Evolutionary conservation across 208 protist species (phyloP), one percentile per base, ranked within the genome.

Genomic region (Trypanosoma avium): DNA sequence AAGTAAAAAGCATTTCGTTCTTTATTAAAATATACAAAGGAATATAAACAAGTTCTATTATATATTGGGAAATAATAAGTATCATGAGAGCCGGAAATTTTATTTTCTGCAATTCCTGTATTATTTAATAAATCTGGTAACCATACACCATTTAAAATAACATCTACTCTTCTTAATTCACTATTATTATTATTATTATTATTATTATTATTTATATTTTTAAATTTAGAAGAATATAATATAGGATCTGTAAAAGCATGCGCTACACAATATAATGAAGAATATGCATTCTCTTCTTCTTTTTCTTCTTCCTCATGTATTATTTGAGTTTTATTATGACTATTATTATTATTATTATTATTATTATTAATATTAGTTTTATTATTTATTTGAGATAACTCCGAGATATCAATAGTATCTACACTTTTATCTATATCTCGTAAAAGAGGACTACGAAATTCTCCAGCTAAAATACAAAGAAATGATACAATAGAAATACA

Each of bases 11-110:
- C 50, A 35, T 49, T 38, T n/a, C 38, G 5, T 22, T 29, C n/a
- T 9, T 42, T 17, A 43, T 70, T 43, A 61, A 64, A 70, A 19
- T 63, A 61, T 21, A 70, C 65, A 54, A 54, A 58, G 3, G 12
- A 40, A 29, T 70, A 70, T 4, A 64, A 27, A 43, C 65, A 70
- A 15, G 55, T 70, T 21, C 65, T 53, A 35, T 70, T 70, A 19
- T 63, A 52, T 40, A 70, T 70, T 26, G 65, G 36, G 21, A 64
- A 70, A 27, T 40, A 49, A 36, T 70, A 70, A 36, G 4, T 61
- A 21, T 45, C 35, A 3, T 7, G 12, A 5, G 46, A 50, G 0
- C 62, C 62, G 27, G 29, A 1, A 9, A 65, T 19, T 33, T 62
- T 42, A 19, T 15, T 2, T 5, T 62, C 45, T 9, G 15, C 26